Evolutionary conservation across 345 rosid species (phyloP), one percentile per base, ranked within the genome.

Genomic region (Kandelia obovata): DNA sequence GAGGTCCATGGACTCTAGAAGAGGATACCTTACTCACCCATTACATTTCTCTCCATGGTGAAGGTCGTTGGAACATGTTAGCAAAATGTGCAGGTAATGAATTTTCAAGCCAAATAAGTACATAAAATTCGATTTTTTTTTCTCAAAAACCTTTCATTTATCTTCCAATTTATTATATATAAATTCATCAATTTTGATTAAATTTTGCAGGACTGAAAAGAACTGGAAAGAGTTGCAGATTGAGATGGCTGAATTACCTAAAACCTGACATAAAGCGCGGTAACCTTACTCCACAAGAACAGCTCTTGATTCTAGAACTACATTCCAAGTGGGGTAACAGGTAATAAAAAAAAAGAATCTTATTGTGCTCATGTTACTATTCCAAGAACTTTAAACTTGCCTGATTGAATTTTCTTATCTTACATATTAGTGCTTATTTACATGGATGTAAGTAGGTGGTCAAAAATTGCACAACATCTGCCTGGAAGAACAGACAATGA

Each of bases 1-100:
- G 96, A 77, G 98, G 98, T n/a, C 98, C 98, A 2, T 94, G 98
- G 98, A 89, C 92, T 0, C 86, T 88, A 55, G 97, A 94, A 77
- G 98, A 94, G 78, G 98, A 94, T 74, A 79, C 89, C 58, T 85
- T 87, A 75, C 98, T 94, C 80, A 82, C 88, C 49, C 85, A 88
- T 86, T 88, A 89, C 92, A 89, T 94, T 83, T 71, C 90, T 69
- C 75, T 75, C 35, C 89, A 94, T 23, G 96, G 96, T 27, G 98
- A 91, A 79, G 98, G 98, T 52, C 90, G 97, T 65, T 94, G 98
- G 98, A 94, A 94, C 61, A 82, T 89, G 60, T 89, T 94, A 57
- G 88, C 98, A 30, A 89, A 89, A 65, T 80, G 79, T 67, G 96
- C 98, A n/a, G 98, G 98, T 93, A 73, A 56, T 55, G n/a, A 8